Base-by-base conservation (phyloP, 495 filamentous ascomycete species). In the Talaromyces trachyspermus region DNA sequence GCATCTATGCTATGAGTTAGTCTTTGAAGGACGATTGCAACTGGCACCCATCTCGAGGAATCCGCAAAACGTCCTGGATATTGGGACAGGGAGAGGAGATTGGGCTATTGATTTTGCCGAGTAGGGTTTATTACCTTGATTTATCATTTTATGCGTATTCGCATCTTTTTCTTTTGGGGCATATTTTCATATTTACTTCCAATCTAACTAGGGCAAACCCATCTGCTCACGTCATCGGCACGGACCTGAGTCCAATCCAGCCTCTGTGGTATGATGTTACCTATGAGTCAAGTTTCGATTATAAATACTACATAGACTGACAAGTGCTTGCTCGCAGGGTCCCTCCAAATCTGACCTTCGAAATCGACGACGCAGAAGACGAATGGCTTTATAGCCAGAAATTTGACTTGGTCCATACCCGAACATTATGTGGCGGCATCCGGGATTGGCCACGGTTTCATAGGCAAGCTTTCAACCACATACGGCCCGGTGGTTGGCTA, bases 171-270 rank as follows among this genome's bases (percentile, higher is more conserved):
- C 71, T 72, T 30, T 72, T 68, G 24, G 11, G 17, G n/a, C 14
- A 25, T 25, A 17, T 42, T 14, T 33, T 17, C n/a, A 9, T 2
- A n/a, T 32, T 54, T 10, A 50, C 48, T 30, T 41, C 47, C 9
- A 50, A 66, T 15, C 60, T 69, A 39, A 47, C 66, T 35, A 64
- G 65, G 1, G 62, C 58, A 3, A 60, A 62, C 14, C 49, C 27
- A 49, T 76, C 9, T 74, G 75, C 19, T 70, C 69, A 56, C 33
- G 54, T 72, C 22, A 58, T 83, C 12, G 85, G 84, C 12, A 74
- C 84, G 15, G 76, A 80, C 52, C 55, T 80, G 0, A 72, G 68
- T 37, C 66, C 77, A 1, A 72, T 74, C 38, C 77, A 81, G 54
- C 74, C 76, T 3, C 22, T 57, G 25, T 70, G 66, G 74, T 71